Evolutionary conservation across 495 filamentous ascomycete genomes (phyloP).

Genomic region (Penicillium longicatenatum): DNA sequence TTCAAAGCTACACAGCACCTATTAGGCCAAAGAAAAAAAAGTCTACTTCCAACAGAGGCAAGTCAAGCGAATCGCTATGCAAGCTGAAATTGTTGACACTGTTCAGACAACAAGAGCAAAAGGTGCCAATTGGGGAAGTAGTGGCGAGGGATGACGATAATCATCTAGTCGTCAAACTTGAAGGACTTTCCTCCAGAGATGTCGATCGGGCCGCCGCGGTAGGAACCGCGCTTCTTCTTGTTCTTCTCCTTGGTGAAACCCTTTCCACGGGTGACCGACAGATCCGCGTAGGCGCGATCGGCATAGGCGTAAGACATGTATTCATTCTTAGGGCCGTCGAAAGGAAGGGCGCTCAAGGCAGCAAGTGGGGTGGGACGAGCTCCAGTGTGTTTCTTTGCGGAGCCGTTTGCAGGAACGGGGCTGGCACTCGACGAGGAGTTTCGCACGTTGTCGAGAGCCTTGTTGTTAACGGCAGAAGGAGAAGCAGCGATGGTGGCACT

Average conservation of each 20-base stretch:
- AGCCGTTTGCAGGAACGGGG: constrained; percentile 46
- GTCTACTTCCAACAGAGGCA: background rate
- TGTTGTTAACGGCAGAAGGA: constrained; percentile 18
- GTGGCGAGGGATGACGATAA: background rate
- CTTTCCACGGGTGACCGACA: constrained; percentile 90
- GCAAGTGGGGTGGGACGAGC: constrained; percentile 48
- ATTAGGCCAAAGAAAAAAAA: background rate
- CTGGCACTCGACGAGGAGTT: constrained; percentile 43
- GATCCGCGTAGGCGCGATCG: constrained; percentile 78
- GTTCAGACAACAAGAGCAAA: background rate
- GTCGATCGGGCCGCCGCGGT: constrained; percentile 82
- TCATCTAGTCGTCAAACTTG: constrained; percentile 79
- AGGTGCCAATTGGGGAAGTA: background rate
- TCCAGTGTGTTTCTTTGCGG: constrained; percentile 48
- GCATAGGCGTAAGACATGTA: constrained; percentile 88
- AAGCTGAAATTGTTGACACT: background rate
- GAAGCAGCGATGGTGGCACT: constrained; percentile 38
- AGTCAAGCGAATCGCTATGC: background rate
- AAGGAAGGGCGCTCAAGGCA: constrained; percentile 46
- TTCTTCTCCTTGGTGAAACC: constrained; percentile 99
- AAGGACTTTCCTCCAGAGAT: constrained; percentile 67
- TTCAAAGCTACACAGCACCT: background rate
- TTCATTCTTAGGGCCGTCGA: constrained; percentile 61
- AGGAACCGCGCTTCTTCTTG: constrained; percentile 84
- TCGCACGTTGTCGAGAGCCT: constrained; percentile 31